phyloP scores from a whole-genome alignment of 2,329 filamentous ascomycete genomes.

The Cladosporium austrohemisphaericum region DNA sequence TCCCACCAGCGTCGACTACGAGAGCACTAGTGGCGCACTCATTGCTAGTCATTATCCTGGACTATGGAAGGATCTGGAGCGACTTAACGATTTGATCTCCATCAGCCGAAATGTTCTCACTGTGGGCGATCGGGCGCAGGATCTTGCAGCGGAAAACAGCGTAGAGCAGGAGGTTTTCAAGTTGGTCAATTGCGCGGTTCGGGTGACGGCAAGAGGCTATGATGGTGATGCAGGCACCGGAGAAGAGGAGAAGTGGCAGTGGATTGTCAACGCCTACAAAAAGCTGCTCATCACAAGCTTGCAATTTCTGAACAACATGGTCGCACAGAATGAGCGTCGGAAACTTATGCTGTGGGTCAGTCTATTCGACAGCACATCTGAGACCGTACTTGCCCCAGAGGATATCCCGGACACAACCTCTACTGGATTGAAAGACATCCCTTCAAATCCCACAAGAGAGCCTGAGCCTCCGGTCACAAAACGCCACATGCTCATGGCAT shows the following conservation, averaged over 20 bases:
- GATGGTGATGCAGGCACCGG: slow-evolving; percentile 60
- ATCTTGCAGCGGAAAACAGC: slow-evolving; percentile 57
- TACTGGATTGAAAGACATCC: slow-evolving; percentile 27
- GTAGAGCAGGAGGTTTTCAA: slow-evolving; percentile 61
- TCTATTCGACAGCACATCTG: slow-evolving; percentile 57
- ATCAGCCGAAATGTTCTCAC: slow-evolving; percentile 61
- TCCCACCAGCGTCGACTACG: slow-evolving; percentile 53
- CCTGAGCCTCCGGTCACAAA: slow-evolving; percentile 25
- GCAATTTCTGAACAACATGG: slow-evolving; percentile 65
- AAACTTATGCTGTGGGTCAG: slow-evolving; percentile 64
- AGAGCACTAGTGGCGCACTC: slow-evolving; percentile 56
- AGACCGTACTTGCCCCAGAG: slow-evolving; percentile 28
- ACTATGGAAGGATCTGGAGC: slow-evolving; percentile 59
- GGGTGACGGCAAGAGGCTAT: slow-evolving; percentile 61
- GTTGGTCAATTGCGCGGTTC: slow-evolving; percentile 60
- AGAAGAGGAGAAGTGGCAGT: slow-evolving; percentile 63
- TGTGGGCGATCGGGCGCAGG: slow-evolving; percentile 58
- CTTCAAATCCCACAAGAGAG: slow-evolving; percentile 27
- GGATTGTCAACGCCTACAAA: slow-evolving; percentile 63
- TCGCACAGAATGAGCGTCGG: slow-evolving; percentile 61
- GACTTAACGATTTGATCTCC: slow-evolving; percentile 59
- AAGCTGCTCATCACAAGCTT: slow-evolving; percentile 62
- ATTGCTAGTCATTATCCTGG: slow-evolving; percentile 58
- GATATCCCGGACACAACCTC: slow-evolving; percentile 28
- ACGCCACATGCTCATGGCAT: slow-evolving; percentile 30